Conservation (phyloP, 2,329 filamentous ascomycete species). For the Ophiostoma tasmaniense region DNA sequence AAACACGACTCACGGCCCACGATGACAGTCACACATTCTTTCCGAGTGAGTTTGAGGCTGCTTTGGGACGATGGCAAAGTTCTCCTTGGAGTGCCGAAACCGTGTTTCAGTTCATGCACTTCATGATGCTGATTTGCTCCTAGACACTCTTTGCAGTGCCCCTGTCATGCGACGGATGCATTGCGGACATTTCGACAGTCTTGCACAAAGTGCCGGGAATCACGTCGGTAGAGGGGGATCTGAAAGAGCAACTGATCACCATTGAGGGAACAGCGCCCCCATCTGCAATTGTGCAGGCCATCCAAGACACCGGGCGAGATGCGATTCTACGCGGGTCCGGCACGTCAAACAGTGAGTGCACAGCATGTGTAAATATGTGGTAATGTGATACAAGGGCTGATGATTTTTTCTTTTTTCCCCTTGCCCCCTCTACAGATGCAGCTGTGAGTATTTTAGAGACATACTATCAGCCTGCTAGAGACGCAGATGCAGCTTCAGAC, state of each 20-base stretch:
- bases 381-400: neutral
- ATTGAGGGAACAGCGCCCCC: slow-evolving; percentile 85
- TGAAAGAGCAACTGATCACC: slow-evolving; percentile 74
- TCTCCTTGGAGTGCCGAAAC: neutral
- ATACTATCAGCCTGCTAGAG: slow-evolving; percentile 27
- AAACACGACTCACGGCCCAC: slow-evolving; percentile 21
- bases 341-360: slow-evolving; percentile 64
- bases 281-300: slow-evolving; percentile 79
- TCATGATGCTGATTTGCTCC: neutral
- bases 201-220: slow-evolving; percentile 72
- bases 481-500: slow-evolving; percentile 16
- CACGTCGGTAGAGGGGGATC: slow-evolving; percentile 69
- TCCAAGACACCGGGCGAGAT: slow-evolving; percentile 84
- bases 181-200: slow-evolving; percentile 74
- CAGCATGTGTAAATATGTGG: neutral
- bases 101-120: slow-evolving; percentile 2
- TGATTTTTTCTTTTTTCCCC: neutral
- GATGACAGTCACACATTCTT: slow-evolving; percentile 39
- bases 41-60: slow-evolving; percentile 31
- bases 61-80: neutral
- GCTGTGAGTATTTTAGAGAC: slow-evolving; percentile 96
- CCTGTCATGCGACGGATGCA: slow-evolving; percentile 81
- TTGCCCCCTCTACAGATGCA: slow-evolving; percentile 43
- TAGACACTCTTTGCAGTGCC: slow-evolving; percentile 93
- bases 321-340: slow-evolving; percentile 89